Percentiles rank a stretch among this genome's conserved stretches.
Evolutionary conservation across 768 basidiomycete genomes (phyloP).

Genomic region (Crepidotus variabilis): DNA sequence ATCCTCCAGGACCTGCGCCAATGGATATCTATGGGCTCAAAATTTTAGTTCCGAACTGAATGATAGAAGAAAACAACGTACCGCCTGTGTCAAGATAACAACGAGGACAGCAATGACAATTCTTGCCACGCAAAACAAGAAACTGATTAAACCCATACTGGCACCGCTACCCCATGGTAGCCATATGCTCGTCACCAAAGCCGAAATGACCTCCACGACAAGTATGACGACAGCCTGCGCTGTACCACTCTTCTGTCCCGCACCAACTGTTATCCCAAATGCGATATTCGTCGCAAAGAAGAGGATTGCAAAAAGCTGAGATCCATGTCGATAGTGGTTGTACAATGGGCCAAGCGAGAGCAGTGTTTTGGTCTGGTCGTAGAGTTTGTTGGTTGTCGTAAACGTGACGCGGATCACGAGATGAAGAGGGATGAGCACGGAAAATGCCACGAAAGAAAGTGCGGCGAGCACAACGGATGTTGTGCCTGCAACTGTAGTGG

Average conservation of each 20-base stretch:
- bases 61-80: conserved; percentile 35
- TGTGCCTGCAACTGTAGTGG: conserved; percentile 44
- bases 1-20: conserved; percentile 74
- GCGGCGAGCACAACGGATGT: conserved; percentile 76
- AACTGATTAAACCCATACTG: conserved; percentile 94
- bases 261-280: conserved; percentile 83
- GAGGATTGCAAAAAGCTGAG: conserved; percentile 82
- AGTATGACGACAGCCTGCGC: conserved; percentile 90
- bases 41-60: background rate
- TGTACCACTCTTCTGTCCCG: conserved; percentile 85
- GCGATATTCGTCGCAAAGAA: conserved; percentile 80
- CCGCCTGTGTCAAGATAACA: conserved; percentile 86
- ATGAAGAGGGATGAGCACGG: conserved; percentile 69
- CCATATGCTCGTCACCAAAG: conserved; percentile 89
- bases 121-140: conserved; percentile 87
- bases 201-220: conserved; percentile 82
- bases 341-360: conserved; percentile 90
- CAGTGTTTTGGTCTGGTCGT: conserved; percentile 91
- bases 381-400: conserved; percentile 85
- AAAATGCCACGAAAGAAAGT: conserved; percentile 76
- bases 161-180: conserved; percentile 96
- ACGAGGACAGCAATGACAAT: conserved; percentile 88
- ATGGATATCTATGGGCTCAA: conserved; percentile 68
- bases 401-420: conserved; percentile 75
- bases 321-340: conserved; percentile 90